Evolutionary conservation across 148 eudicot species (phyloP).

Genomic region (Amaranthus cruentus): DNA sequence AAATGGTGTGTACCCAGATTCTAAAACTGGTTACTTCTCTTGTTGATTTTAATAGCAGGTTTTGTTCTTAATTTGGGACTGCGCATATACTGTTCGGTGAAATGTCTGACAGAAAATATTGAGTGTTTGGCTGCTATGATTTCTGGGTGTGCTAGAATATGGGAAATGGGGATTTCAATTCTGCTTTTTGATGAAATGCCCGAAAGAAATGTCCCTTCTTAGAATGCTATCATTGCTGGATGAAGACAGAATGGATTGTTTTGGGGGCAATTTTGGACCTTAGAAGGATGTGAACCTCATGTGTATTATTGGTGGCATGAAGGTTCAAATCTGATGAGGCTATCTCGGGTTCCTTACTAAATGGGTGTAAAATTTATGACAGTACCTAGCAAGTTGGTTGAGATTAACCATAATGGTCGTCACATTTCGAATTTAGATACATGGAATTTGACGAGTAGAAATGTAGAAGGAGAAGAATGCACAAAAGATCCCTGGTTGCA

Average conservation of each 20-base stretch:
- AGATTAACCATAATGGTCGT: constrained; percentile 66
- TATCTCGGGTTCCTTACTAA: constrained; percentile 77
- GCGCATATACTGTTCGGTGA: constrained; percentile 66
- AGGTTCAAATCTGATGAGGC: constrained; percentile 60
- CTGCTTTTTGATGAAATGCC: constrained; percentile 58
- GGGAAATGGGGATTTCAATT: constrained; percentile 58
- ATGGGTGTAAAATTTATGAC: constrained; percentile 66
- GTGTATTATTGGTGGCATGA: constrained; percentile 42
- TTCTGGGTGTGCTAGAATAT: constrained; percentile 58
- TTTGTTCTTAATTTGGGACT: constrained; percentile 31
- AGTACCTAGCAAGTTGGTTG: constrained; percentile 48
- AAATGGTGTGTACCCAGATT: constrained; percentile 64
- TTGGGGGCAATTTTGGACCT: constrained; percentile 51
- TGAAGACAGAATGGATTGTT: constrained; percentile 69
- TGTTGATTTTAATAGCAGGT: constrained; percentile 51
- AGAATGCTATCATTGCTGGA: constrained; percentile 77
- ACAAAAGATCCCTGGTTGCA: constrained; percentile 67
- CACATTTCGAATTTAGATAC: constrained; percentile 58
- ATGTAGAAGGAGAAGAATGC: constrained; percentile 45
- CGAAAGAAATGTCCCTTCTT: constrained; percentile 57
- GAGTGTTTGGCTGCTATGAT: constrained; percentile 79
- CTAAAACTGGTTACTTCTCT: constrained; percentile 62
- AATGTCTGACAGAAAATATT: constrained; percentile 67
- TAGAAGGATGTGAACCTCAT: constrained; percentile 41
- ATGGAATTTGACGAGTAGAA: constrained; percentile 66